Evolutionary conservation across 108 stramenopile genomes (phyloP), one percentile per base, ranked within the genome.

Genomic region (Pseudonitzschia pungens): DNA sequence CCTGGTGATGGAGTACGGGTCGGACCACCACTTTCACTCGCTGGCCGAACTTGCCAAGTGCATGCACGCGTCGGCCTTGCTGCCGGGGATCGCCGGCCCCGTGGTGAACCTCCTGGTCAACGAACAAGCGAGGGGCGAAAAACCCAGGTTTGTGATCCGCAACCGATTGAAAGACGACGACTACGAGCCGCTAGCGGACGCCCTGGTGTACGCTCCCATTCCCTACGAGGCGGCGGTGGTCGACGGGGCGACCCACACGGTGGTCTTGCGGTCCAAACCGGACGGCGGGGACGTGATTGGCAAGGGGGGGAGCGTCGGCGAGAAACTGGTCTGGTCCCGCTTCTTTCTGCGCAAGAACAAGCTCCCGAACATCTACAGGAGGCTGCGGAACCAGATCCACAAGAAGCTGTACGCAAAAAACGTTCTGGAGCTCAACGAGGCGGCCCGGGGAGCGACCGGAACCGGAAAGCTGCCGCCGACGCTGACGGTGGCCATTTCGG

Each of bases 21-120:
- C 84, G 50, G 71, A 81, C 21, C 92, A 93, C 11, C 77, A 86
- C 58, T 98, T 96, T 66, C 14, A 72, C 24, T 85, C 87, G 50
- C 75, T 97, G 4, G 75, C 85, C 51, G 94, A 95, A 73, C 70
- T 98, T 53, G 81, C 96, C 44, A 20, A 72, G 16, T 92, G 92
- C 70, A 96, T 96, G 95, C 92, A 92, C 36, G 95, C 93, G 16
- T 93, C 92, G 42, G 96, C 96, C 78, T 83, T 96, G 41, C 75
- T 98, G 48, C 97, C 97, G 4, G 97, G 97, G 15, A 89, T 98
- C 63, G 94, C 97, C 2, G 97, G 97, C 24, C 95, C 96, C 14
- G 76, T 93, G 24, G 85, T 95, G 79, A 93, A 94, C 50, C 43
- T 86, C 9, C 70, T 26, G 32, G 56, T 65, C 15, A 32, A 66